Base-by-base conservation (phyloP, 768 basidiomycete genomes). In the Leccinum sublutescens region DNA sequence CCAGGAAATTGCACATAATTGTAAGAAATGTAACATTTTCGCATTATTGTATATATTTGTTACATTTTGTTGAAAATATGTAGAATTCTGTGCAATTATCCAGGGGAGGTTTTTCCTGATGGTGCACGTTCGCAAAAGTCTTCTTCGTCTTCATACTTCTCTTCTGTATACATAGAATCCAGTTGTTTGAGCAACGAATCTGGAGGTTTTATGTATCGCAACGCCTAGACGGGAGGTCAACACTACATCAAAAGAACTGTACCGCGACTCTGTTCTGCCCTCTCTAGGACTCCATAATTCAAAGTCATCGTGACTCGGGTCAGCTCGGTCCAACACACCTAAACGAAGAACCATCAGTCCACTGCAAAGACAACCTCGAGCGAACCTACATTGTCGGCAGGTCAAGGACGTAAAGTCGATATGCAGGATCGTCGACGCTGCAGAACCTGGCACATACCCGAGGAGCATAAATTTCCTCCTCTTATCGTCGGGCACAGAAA, bases 281-380 rank as follows among this genome's bases (percentile, higher is more conserved):
- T 95, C 89, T 59, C 91, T 92, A 0, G 97, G 97, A 70, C 90
- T 94, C 97, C 97, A 98, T 2, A 97, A 76, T 71, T 98, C 95
- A 70, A 98, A 98, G 75, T 99, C 97, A 68, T 98, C 95, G 40
- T 88, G 77, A 17, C 80, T 81, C 7, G 95, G 88, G 67, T 97
- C 76, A 1, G 93, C 82, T 5, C 82, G 53, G 59, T 81, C 83
- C 50, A 95, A 75, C 2, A 79, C 75, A 72, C 95, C 95, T 96
- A 61, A 1, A 36, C 56, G 36, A 21, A 54, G 10, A 45, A 38
- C n/a, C 15, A 25, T 57, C 10, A 60, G 68, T 49, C 21, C 19
- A 25, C 40, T 21, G 25, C 17, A 21, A 19, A 17, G 40, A 19
- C 17, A 55, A 19, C 17, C 31, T 52, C 27, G 5, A 47, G 17